Evolutionary conservation across 1,139 yeast genomes (phyloP).

Genomic region (Diutina rugosa): DNA sequence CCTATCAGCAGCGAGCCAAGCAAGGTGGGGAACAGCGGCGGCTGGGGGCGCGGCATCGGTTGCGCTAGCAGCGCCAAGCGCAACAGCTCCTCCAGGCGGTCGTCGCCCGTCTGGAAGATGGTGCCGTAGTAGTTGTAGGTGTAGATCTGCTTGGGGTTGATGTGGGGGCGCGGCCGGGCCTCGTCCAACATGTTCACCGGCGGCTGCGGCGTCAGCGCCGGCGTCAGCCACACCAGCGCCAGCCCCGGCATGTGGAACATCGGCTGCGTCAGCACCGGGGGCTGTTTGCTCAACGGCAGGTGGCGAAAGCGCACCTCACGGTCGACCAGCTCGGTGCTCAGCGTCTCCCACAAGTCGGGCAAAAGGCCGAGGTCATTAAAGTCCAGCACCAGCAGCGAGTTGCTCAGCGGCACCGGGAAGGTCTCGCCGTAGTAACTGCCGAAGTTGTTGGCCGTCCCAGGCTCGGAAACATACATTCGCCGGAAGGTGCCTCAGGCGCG

Average conservation of each 20-base stretch:
- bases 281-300: background rate
- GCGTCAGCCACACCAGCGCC: constrained; percentile 1
- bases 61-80: background rate
- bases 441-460: background rate
- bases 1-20: background rate
- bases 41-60: background rate
- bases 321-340: constrained; percentile 1
- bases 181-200: background rate
- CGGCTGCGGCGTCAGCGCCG: constrained; percentile 2
- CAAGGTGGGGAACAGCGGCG: background rate
- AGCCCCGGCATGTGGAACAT: background rate
- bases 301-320: background rate
- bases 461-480: background rate
- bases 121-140: constrained; percentile 1
- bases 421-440: constrained; percentile 1
- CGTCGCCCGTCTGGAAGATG: background rate
- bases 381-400: constrained; percentile 1
- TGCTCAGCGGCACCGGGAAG: background rate
- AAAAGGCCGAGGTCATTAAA: background rate
- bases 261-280: background rate
- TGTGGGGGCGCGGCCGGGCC: background rate
- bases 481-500: background rate
- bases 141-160: background rate
- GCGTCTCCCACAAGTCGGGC: constrained; percentile 2
- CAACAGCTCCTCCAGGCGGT: background rate